Evolutionary conservation across 805 yeast genomes (phyloP), one percentile per base, ranked within the genome.

Genomic region (Yarrowia yakushimensis): DNA sequence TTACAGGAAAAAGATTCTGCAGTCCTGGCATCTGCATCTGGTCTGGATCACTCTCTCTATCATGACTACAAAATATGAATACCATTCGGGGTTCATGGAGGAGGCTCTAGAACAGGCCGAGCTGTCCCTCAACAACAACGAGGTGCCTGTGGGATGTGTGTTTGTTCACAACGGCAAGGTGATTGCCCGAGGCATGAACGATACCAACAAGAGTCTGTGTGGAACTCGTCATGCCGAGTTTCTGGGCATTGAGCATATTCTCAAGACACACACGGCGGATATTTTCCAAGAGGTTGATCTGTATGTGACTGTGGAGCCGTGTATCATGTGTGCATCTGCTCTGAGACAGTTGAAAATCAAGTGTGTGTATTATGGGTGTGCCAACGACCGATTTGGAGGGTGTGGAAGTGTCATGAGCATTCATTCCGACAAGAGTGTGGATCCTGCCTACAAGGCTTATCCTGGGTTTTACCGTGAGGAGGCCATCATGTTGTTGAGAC

Each of bases 261-360:
- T 80, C 36, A 66, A 70, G 4, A 69, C 73, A 31, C 72, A 73
- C 45, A 70, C 76, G 4, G 65, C 69, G 0, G 42, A 63, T 5
- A 65, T 73, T 10, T 83, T 90, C 68, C 69, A 73, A 37, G 81
- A 85, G 25, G 78, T 88, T 3, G 85, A 83, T 30, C 78, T 94
- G 8, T 93, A 91, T 72, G 99, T 94, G 25, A 91, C 98, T 0
- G 97, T 94, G 0, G 99, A 94, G 73, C 99, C 99, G 0, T 94
- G 99, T 71, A 87, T 94, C 8, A 94, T 94, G 99, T 94, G 99
- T 76, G 98, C 97, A 0, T 85, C 94, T 41, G 91, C 96, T 2
- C 74, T 94, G 41, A 80, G 92, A 64, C 99, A 94, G 68, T 72
- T 92, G 48, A 86, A 87, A 1, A 83, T 94, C 11, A 74, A 82